phyloP scores from a whole-genome alignment of 495 filamentous ascomycete genomes.

The Lophiostoma macrostomum region DNA sequence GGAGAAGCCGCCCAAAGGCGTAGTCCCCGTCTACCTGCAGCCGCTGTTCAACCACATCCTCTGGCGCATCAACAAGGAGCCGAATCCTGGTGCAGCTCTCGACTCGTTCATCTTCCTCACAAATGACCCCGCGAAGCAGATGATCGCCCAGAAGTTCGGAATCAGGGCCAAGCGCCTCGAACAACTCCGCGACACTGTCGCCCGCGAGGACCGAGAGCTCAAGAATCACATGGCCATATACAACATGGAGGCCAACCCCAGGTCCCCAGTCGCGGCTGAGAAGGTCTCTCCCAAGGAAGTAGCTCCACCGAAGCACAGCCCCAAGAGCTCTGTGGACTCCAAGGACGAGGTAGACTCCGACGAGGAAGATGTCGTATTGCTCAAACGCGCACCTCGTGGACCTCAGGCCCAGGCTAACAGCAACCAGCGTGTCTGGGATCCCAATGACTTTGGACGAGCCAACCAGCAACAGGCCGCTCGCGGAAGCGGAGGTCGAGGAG shows the following conservation, averaged over 20 bases:
- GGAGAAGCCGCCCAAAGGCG: conserved; percentile 32
- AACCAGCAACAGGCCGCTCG: conserved; percentile 12
- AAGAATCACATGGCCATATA: conserved; percentile 53
- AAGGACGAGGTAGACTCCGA: conserved; percentile 47
- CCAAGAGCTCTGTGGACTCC: conserved; percentile 29
- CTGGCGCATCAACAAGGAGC: conserved; percentile 55
- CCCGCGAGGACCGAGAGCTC: conserved; percentile 58
- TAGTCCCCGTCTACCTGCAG: conserved; percentile 47
- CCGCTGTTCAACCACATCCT: conserved; percentile 62
- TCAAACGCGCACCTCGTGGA: conserved; percentile 42
- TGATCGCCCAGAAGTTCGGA: conserved; percentile 60
- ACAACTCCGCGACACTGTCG: conserved; percentile 57
- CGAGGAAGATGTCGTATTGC: conserved; percentile 59
- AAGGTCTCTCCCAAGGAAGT: conserved; percentile 26
- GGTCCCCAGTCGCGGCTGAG: not conserved
- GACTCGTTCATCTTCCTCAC: conserved; percentile 53
- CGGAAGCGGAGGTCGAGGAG: conserved; percentile 28
- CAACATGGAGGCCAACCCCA: conserved; percentile 43
- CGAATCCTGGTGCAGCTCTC: conserved; percentile 43
- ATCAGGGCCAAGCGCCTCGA: conserved; percentile 59
- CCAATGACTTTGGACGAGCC: conserved; percentile 39
- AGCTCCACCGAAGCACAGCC: conserved; percentile 41
- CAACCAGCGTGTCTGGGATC: conserved; percentile 37
- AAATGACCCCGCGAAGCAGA: conserved; percentile 55
- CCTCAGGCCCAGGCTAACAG: conserved; percentile 36